These are phyloP conservation scores for Lithospermum erythrorhizon DNA, from an alignment of 257 asterid genomes.

Conservation along the genomic window DNA sequence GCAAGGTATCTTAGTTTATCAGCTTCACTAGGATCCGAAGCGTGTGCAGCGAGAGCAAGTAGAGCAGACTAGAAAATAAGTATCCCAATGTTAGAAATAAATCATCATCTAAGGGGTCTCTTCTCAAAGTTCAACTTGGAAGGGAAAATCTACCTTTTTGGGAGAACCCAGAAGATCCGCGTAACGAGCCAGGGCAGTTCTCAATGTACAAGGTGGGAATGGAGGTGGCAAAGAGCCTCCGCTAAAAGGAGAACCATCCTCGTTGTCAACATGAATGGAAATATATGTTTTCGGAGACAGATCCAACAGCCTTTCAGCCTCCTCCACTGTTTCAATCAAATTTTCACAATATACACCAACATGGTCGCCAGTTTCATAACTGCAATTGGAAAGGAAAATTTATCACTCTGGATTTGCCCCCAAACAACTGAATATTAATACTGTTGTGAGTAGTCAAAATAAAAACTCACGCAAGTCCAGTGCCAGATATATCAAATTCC, in stretches of 20 bases:
- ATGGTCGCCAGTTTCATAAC: slow-evolving; percentile 97
- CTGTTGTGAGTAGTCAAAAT: not conserved
- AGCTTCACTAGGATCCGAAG: slow-evolving; percentile 76
- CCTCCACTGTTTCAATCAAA: slow-evolving; percentile 69
- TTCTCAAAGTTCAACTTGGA: not conserved
- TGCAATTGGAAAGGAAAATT: slow-evolving; percentile 15
- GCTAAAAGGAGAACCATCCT: slow-evolving; percentile 64
- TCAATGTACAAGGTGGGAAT: slow-evolving; percentile 86
- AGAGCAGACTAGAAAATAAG: slow-evolving; percentile 54
- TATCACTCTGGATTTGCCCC: not conserved
- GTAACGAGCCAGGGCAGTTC: slow-evolving; percentile 69
- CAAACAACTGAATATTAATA: not conserved
- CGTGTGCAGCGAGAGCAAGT: slow-evolving; percentile 66
- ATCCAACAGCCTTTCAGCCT: slow-evolving; percentile 68
- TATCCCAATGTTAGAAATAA: not conserved
- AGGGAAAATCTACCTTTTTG: slow-evolving; percentile 46
- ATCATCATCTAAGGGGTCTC: not conserved
- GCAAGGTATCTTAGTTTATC: slow-evolving; percentile 75
- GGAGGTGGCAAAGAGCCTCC: slow-evolving; percentile 68
- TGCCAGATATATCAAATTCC: slow-evolving; percentile 91
- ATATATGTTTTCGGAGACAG: slow-evolving; percentile 67
- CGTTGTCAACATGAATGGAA: slow-evolving; percentile 68
- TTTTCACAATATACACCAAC: slow-evolving; percentile 92
- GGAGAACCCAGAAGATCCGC: slow-evolving; percentile 92
- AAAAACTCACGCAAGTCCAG: slow-evolving; percentile 66